Conservation (phyloP, 139 green algal species). For the Pseudopediastrum boryanum region DNA sequence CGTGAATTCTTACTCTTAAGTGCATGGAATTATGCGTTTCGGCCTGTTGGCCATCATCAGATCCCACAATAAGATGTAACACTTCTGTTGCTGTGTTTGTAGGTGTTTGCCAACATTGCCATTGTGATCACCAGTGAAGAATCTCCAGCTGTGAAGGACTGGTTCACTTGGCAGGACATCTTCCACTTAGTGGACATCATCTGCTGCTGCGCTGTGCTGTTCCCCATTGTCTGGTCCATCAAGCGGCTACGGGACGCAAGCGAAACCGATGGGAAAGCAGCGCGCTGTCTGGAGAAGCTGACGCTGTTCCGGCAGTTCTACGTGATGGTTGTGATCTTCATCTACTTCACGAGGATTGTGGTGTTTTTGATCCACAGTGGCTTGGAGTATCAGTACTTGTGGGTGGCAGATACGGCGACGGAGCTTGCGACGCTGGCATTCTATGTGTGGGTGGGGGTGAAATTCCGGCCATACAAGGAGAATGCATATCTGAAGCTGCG, state of each 20-base stretch:
- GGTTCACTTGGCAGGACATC: conserved; percentile 94
- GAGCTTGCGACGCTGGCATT: conserved; percentile 90
- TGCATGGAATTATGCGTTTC: too few relatives aligned
- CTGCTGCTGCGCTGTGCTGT: conserved; percentile 98
- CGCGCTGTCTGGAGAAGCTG: conserved; percentile 85
- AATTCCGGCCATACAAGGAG: conserved; percentile 65
- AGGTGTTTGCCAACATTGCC: conserved; percentile 94
- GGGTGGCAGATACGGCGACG: conserved; percentile 68
- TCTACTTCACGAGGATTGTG: conserved; percentile 99
- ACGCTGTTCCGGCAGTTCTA: conserved; percentile 97
- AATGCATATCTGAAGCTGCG: conserved; percentile 85
- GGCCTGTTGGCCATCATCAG: too few relatives aligned
- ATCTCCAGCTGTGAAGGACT: conserved; percentile 73
- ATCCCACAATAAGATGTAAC: neutral
- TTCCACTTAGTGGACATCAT: conserved; percentile 97
- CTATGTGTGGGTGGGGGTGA: conserved; percentile 84
- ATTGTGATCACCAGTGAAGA: conserved; percentile 92
- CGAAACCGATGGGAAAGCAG: conserved; percentile 68
- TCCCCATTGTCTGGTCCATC: conserved; percentile 98
- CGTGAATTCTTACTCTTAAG: too few relatives aligned
- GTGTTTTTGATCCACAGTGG: conserved; percentile 88
- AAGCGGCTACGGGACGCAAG: conserved; percentile 81
- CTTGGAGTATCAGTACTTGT: conserved; percentile 64
- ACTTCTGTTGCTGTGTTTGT: too few relatives aligned
- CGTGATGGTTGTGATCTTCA: conserved; percentile 90